Percentiles rank a stretch among this genome's conserved stretches.
Conservation (phyloP, 768 basidiomycete species). For the Royoungia palumana region DNA sequence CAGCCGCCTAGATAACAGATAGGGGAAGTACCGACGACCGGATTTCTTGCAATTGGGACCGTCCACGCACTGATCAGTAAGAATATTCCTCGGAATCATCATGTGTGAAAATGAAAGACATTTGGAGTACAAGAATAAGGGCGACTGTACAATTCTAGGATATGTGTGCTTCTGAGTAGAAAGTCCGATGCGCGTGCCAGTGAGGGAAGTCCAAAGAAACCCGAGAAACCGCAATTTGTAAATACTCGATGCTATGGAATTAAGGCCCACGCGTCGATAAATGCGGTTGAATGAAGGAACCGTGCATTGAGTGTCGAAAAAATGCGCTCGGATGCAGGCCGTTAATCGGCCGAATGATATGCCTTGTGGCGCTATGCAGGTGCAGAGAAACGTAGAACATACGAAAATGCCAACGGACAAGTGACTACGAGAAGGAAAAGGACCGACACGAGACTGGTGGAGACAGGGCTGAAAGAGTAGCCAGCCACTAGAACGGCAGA, state of each 20-base stretch:
- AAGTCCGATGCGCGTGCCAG: conserved; percentile 11
- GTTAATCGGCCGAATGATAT: too few relatives aligned
- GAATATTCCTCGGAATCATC: conserved; percentile 5
- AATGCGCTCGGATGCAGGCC: background rate
- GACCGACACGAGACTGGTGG: conserved; percentile 12
- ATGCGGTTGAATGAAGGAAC: conserved; percentile 5
- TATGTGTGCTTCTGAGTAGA: conserved; percentile 7
- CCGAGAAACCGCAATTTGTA: background rate
- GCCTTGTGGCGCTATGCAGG: background rate
- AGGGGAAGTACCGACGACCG: too few relatives aligned
- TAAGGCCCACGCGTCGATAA: conserved; percentile 13
- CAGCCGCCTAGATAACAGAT: too few relatives aligned
- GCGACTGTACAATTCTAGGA: conserved; percentile 13
- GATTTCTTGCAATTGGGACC: background rate
- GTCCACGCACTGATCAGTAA: background rate
- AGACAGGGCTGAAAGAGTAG: conserved; percentile 8
- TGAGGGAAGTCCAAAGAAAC: conserved; percentile 11
- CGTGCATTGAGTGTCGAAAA: conserved; percentile 7
- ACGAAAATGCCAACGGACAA: conserved; percentile 17
- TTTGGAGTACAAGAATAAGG: conserved; percentile 18
- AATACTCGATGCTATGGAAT: conserved; percentile 12
- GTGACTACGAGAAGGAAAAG: conserved; percentile 16
- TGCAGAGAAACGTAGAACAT: conserved; percentile 11
- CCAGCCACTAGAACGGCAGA: conserved; percentile 5
- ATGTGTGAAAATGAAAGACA: conserved; percentile 7